A percentile compares a stretch with the other conserved stretches of the same genome.
Conservation (phyloP, 148 eudicot species). For the Rheum nobile region DNA sequence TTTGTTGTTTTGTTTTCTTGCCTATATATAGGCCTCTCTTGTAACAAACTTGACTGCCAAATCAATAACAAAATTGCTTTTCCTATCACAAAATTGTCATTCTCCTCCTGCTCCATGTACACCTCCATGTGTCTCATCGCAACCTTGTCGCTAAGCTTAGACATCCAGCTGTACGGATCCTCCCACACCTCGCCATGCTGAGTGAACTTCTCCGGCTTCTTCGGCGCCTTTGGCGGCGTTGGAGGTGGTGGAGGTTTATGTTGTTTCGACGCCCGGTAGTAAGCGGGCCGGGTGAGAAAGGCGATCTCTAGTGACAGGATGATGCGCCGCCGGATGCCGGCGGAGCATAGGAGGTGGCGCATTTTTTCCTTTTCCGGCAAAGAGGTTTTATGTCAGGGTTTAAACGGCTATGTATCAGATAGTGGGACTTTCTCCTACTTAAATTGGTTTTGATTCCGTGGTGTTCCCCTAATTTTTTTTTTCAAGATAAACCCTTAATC, state of each 20-base stretch:
- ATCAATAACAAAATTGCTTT: too few relatives aligned
- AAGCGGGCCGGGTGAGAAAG: constrained; percentile 9
- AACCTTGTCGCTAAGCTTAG: constrained; percentile 71
- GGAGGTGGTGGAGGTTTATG: constrained; percentile 50
- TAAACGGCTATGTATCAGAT: too few relatives aligned
- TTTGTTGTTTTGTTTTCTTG: too few relatives aligned
- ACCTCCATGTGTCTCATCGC: constrained; percentile 96
- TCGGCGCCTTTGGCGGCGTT: constrained; percentile 69
- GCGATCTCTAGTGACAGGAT: not conserved
- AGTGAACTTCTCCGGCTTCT: constrained; percentile 38
- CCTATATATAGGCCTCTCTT: too few relatives aligned
- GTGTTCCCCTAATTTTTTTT: too few relatives aligned
- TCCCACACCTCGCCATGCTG: constrained; percentile 60
- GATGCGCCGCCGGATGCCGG: not conserved
- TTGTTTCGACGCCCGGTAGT: constrained; percentile 30
- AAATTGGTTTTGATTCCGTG: too few relatives aligned
- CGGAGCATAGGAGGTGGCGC: constrained; percentile 7
- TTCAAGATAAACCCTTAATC: too few relatives aligned
- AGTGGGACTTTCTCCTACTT: too few relatives aligned
- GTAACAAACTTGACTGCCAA: too few relatives aligned
- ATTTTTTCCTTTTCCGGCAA: not conserved
- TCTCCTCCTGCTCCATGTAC: constrained; percentile 89
- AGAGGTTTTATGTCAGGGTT: not conserved
- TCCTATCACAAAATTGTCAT: too few relatives aligned
- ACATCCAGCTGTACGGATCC: constrained; percentile 90